Evolutionary conservation across 768 basidiomycete genomes (phyloP), one percentile per base, ranked within the genome.

Genomic region (Chalciporus pseudorubinellus): DNA sequence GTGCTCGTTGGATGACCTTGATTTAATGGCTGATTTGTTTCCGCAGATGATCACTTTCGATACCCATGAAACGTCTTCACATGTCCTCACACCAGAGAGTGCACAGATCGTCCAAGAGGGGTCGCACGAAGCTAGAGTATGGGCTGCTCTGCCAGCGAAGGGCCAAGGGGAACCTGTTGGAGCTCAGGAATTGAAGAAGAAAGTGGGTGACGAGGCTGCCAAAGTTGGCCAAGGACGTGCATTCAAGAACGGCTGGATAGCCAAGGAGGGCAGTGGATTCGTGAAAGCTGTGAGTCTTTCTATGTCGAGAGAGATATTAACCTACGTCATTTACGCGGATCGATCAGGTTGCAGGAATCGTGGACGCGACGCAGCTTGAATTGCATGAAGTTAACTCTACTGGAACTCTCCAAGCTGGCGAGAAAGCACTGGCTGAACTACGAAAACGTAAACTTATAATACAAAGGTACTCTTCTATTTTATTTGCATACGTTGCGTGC

Each of bases 221-320:
- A 97, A 95, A 72, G 81, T 98, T 51, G 97, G 97, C 1, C 97
- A 98, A 73, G 88, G 88, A 9, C 82, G 89, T 57, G 97, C 95
- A 18, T 97, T 99, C 80, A 98, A 95, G 75, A 93, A 89, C 60
- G 90, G 89, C 50, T 99, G 97, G 97, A 92, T 98, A 55, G 79
- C 76, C 19, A 98, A 98, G 70, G 89, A 95, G 57, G 92, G 89
- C 8, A 80, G 82, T 56, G 91, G 89, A 18, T 82, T 99, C 58
- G 83, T 95, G 41, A 89, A 89, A 73, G 76, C 85, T 55, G 95
- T 95, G 55, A 58, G 90, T 79, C 33, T 18, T 39, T 13, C 24
- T 20, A 6, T 36, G 2, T n/a, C n/a, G n/a, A n/a, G 28, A 24
- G 21, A 19, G 13, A 13, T 3, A 28, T 41, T 13, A 20, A 12